Percentiles rank a stretch among this genome's conserved stretches.
Conservation (phyloP, 176 grass and related monocot genomes). For the Oropetium thomaeum region DNA sequence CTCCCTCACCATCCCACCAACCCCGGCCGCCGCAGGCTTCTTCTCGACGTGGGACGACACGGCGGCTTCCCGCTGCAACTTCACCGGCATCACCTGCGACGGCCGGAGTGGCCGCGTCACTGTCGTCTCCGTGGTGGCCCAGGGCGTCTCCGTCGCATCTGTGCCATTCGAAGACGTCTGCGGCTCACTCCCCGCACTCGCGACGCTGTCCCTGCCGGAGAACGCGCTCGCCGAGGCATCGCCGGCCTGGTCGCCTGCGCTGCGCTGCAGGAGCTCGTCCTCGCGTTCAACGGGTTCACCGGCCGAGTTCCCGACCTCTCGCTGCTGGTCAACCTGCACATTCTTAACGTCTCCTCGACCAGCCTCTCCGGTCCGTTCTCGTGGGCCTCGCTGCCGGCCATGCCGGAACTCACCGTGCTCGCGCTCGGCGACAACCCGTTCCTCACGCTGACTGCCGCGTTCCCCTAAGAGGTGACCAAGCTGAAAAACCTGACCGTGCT, state of each 20-base stretch:
- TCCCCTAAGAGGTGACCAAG: conserved; percentile 39
- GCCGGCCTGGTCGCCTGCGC: conserved; percentile 40
- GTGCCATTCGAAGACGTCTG: conserved; percentile 57
- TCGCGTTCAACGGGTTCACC: conserved; percentile 59
- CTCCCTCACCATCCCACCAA: conserved; percentile 40
- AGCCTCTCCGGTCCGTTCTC: conserved; percentile 63
- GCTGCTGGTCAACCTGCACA: conserved; percentile 31
- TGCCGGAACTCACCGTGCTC: conserved; percentile 45
- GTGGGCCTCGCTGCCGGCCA: conserved; percentile 48
- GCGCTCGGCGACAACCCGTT: conserved; percentile 62
- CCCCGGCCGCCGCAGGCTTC: background rate
- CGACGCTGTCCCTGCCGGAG: conserved; percentile 39
- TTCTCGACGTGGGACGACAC: conserved; percentile 53
- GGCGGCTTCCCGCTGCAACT: conserved; percentile 31
- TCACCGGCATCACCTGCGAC: conserved; percentile 57
- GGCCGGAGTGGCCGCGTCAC: conserved; percentile 25
- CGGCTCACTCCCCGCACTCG: conserved; percentile 26
- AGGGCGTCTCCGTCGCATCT: background rate
- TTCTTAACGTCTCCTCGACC: conserved; percentile 63
- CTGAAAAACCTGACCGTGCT: conserved; percentile 54
- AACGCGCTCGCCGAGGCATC: conserved; percentile 56
- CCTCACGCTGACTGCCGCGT: conserved; percentile 19
- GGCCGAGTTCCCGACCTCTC: conserved; percentile 62
- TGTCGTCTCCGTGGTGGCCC: background rate
- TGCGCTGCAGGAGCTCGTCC: conserved; percentile 40